phyloP scores from a whole-genome alignment of 1,284 basidiomycete genomes.

The Blastosporella zonata region DNA sequence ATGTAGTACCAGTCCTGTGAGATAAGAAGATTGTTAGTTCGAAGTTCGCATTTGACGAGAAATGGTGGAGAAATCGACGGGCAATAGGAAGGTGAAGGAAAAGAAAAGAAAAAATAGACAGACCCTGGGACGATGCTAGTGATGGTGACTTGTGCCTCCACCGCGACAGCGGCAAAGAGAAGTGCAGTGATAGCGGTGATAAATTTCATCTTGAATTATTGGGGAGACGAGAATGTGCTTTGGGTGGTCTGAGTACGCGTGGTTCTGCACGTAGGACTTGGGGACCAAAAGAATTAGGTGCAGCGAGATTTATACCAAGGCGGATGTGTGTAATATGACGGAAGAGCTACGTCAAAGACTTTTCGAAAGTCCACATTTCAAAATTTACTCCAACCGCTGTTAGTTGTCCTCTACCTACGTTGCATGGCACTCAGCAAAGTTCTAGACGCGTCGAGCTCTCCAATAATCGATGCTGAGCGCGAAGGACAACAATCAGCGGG shows the following conservation, averaged over 20 bases:
- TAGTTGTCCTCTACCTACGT: neutral
- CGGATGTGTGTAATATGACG: conserved; percentile 12
- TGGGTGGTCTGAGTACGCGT: neutral
- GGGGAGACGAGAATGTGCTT: neutral
- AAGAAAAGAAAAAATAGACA: neutral
- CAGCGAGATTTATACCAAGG: conserved; percentile 5
- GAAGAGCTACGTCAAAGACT: conserved; percentile 4
- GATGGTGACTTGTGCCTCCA: conserved; percentile 12
- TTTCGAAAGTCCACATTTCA: neutral
- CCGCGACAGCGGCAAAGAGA: conserved; percentile 6
- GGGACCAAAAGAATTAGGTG: neutral
- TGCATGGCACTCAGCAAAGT: no score
- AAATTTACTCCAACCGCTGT: no score
- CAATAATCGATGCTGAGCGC: no score
- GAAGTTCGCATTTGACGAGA: neutral
- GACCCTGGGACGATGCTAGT: conserved; percentile 13
- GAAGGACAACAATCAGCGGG: no score
- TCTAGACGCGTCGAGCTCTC: neutral
- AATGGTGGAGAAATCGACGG: neutral
- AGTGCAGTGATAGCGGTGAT: conserved; percentile 5
- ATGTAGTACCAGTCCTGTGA: neutral
- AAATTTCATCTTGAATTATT: conserved; percentile 1
- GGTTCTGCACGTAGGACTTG: conserved; percentile 3
- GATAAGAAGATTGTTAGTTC: neutral
- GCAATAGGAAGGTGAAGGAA: neutral